Base-by-base conservation (phyloP, 345 rosid genomes). In the Microthlaspi erraticum region DNA sequence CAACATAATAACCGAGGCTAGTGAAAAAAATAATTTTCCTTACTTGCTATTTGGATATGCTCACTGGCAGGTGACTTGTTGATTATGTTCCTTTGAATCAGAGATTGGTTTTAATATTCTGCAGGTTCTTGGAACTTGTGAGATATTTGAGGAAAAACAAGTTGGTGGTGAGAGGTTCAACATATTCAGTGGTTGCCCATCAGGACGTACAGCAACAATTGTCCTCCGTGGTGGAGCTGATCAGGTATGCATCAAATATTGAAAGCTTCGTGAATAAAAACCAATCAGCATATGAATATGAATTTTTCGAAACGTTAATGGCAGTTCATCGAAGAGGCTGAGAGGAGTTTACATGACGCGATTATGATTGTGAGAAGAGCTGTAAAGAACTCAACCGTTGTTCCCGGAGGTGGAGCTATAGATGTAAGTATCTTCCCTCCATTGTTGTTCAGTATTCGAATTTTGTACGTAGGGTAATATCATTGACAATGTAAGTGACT, bases 171-270 rank as follows among this genome's bases (percentile, higher is more conserved):
- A 95, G 79, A 88, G 99, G 80, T 95, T 88, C 75, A 95, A 95
- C 73, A 87, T 95, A 82, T 95, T 95, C 85, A 88, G 96, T 41
- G 99, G 99, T 59, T 95, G 99, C 80, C 97, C 96, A 54, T 90
- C 93, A 26, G 99, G 94, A 71, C 79, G 2, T 37, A 95, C 99
- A 36, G 99, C 99, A 13, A 95, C 99, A 32, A 88, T 95, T 51
- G 98, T 95, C 77, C 97, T 95, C 74, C 99, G 99, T 70, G 99
- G 99, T 79, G 99, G 99, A 71, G 99, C 99, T 66, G 98, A 92
- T 85, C 99, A 95, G 97, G 99, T 95, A 65, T 81, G 68, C 65
- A 52, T 64, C 29, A 41, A 5, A 31, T 39, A 33, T 58, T 41
- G 12, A 9, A 57, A n/a, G 46, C 66, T 70, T 64, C 32, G 13